Evolutionary conservation across 164 flowering plant genomes (phyloP), one percentile per base, ranked within the genome.

Genomic region (Akebia trifoliata): DNA sequence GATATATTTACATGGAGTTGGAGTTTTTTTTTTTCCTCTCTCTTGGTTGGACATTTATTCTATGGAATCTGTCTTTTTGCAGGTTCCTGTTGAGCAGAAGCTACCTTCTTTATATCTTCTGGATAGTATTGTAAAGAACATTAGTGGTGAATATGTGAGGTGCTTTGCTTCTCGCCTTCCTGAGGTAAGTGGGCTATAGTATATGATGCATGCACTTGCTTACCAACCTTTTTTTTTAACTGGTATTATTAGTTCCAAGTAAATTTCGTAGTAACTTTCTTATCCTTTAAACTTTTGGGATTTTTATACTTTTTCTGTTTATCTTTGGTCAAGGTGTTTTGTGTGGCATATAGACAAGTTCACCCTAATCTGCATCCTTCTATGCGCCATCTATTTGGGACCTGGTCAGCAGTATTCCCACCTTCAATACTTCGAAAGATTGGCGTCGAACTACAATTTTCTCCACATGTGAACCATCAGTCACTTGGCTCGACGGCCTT

Each of bases 81-180:
- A 93, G 99, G 97, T 62, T 20, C 74, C 96, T 11, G 80, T 74
- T 25, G 97, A 93, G 12, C 95, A 83, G 52, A 93, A 93, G 53
- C 61, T 93, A 50, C 99, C 99, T 47, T 82, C 93, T 22, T 57
- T 93, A 28, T 93, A 93, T 72, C 88, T 93, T 38, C 67, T 93
- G 62, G 99, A 93, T 56, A 93, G 99, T 64, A 85, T 93, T 50
- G 99, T 87, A 32, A 93, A 93, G 74, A 93, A 93, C 65, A 86
- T 90, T 60, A 95, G 96, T 8, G 54, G 77, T 44, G 95, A 84
- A 5, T 93, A 93, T 62, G 63, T 81, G 52, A 74, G 57, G 54
- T 66, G 77, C 75, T 93, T 93, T 68, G 72, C 97, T 61, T 69
- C 84, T 26, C 87, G 86, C 11, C 74, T 94, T 51, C 89, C 93